phyloP scores from a whole-genome alignment of 176 grass and related monocot genomes.

The Cenchrus fungigraminus region DNA sequence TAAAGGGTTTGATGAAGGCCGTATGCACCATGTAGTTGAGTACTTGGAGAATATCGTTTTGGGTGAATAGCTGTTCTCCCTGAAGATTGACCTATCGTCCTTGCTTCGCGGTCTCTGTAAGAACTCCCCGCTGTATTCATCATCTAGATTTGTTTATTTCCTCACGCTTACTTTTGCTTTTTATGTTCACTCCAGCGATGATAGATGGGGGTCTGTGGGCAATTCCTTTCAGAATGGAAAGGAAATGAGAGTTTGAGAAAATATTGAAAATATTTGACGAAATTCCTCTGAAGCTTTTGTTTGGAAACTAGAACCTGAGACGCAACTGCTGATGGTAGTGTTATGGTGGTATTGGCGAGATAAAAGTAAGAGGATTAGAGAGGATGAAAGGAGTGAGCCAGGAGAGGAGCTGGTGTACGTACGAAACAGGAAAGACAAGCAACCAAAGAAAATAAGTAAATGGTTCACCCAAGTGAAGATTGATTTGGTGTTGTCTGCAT shows the following conservation, averaged over 20 bases:
- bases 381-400: too few relatives aligned
- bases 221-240: conserved; percentile 1
- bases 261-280: neutral
- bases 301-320: too few relatives aligned
- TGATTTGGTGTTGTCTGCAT: too few relatives aligned
- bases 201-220: conserved; percentile 30
- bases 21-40: conserved; percentile 42
- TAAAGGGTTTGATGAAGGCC: conserved; percentile 63
- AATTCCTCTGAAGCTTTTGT: too few relatives aligned
- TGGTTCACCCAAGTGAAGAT: too few relatives aligned
- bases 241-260: neutral
- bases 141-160: conserved; percentile 36
- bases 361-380: too few relatives aligned
- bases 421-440: too few relatives aligned
- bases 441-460: too few relatives aligned
- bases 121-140: conserved; percentile 31
- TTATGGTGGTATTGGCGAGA: too few relatives aligned
- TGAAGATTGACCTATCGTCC: conserved; percentile 26
- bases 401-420: too few relatives aligned
- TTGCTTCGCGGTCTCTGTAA: conserved; percentile 6
- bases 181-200: conserved; percentile 32
- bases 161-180: conserved; percentile 43
- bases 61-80: conserved; percentile 37
- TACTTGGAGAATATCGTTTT: conserved; percentile 83
- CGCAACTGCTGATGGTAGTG: too few relatives aligned